Percentiles rank a stretch among this genome's conserved stretches.
Conservation (phyloP, 2,329 filamentous ascomycete species). For the Tothia fuscella region DNA sequence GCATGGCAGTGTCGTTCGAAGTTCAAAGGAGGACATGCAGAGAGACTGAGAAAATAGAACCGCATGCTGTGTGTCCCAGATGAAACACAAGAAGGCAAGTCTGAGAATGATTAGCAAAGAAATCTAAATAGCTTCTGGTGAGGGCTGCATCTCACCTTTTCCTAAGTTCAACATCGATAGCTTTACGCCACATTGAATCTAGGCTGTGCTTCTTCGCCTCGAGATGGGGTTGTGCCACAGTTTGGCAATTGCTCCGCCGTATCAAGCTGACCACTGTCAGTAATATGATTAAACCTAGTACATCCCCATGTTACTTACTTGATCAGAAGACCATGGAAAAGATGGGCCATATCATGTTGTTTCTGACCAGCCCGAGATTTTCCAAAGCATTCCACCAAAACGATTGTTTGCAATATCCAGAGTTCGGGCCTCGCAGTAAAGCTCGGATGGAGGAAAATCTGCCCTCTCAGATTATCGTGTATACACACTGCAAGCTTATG, state of each 20-base stretch:
- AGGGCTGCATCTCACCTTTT: conserved; percentile 33
- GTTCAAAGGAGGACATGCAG: conserved; percentile 54
- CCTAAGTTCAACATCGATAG: conserved; percentile 45
- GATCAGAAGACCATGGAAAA: conserved; percentile 45
- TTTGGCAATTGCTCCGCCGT: conserved; percentile 40
- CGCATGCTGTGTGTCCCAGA: conserved; percentile 55
- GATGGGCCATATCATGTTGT: conserved; percentile 51
- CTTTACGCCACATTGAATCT: conserved; percentile 39
- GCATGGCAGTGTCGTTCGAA: conserved; percentile 45
- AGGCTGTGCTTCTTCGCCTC: conserved; percentile 28
- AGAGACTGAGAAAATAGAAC: conserved; percentile 54
- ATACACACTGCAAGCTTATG: conserved; percentile 49
- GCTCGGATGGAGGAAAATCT: conserved; percentile 45
- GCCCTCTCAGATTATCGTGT: conserved; percentile 46
- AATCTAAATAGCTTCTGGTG: background rate
- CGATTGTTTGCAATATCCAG: conserved; percentile 49
- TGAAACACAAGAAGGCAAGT: conserved; percentile 48
- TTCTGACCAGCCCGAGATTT: conserved; percentile 51
- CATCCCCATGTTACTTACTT: conserved; percentile 21
- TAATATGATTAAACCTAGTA: background rate
- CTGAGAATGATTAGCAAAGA: conserved; percentile 16
- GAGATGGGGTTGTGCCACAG: conserved; percentile 26
- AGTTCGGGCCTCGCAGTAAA: conserved; percentile 48
- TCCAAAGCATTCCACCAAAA: conserved; percentile 53
- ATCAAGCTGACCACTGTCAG: conserved; percentile 25